These are phyloP conservation scores for Rhodamnia argentea DNA, from an alignment of 345 rosid species.

Conservation along the genomic window DNA sequence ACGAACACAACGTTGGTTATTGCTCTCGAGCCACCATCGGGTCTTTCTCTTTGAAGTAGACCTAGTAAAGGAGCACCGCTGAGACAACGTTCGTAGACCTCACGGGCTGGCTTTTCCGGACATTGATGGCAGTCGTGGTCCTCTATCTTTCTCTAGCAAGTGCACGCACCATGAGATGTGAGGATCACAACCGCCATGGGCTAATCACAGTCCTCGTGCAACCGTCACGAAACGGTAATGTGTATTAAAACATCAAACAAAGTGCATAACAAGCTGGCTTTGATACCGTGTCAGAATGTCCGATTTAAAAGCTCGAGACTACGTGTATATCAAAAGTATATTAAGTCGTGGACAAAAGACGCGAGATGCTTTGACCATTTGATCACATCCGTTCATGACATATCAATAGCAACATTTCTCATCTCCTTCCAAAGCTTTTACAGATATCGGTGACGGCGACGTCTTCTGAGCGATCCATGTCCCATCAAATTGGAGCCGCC, in stretches of 20 bases:
- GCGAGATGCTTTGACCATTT: no score
- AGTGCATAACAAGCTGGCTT: no score
- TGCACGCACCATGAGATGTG: neutral
- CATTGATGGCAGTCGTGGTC: no score
- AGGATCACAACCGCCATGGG: neutral
- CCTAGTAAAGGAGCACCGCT: no score
- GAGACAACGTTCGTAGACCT: neutral
- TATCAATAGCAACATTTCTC: neutral
- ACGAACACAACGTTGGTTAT: neutral
- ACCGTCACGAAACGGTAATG: neutral
- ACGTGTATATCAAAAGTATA: neutral
- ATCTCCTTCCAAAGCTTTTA: neutral
- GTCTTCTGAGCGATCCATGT: neutral
- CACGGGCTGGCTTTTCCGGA: neutral
- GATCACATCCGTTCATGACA: neutral
- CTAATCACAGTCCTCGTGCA: neutral
- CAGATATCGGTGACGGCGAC: neutral
- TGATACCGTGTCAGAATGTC: no score
- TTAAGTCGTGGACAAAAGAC: fast-evolving
- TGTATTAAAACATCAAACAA: neutral
- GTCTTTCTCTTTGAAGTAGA: neutral
- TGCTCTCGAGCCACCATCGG: neutral
- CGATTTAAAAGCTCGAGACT: neutral
- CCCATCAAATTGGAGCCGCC: no score
- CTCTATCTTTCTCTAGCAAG: neutral